A percentile compares a stretch with the other conserved stretches of the same genome.
These are phyloP conservation scores for Atkinsonella texensis DNA, from an alignment of 2,329 filamentous ascomycete genomes.

Conservation along the genomic window DNA sequence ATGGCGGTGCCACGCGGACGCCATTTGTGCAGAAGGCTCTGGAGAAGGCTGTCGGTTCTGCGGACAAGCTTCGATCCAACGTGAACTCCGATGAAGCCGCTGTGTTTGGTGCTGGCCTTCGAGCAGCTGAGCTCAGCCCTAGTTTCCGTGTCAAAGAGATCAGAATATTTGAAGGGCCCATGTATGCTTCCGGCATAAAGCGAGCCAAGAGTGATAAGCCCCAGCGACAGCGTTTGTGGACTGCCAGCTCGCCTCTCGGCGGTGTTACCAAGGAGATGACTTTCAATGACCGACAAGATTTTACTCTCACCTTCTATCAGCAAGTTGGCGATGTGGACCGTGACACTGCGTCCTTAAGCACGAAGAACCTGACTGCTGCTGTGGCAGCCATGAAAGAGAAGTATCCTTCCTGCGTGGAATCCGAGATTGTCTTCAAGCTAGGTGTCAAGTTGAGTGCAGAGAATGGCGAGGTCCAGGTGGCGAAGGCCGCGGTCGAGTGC, in stretches of 20 bases:
- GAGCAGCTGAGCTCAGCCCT: slow-evolving; percentile 81
- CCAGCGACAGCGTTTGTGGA: slow-evolving; percentile 74
- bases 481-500: slow-evolving; percentile 69
- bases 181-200: slow-evolving; percentile 63
- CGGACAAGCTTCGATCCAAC: slow-evolving; percentile 77
- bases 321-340: slow-evolving; percentile 47
- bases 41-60: slow-evolving; percentile 58
- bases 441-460: slow-evolving; percentile 58
- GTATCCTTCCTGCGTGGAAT: slow-evolving; percentile 58
- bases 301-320: slow-evolving; percentile 71
- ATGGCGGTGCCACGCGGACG: slow-evolving; percentile 80
- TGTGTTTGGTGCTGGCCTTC: slow-evolving; percentile 91
- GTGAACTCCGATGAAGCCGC: slow-evolving; percentile 96
- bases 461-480: slow-evolving; percentile 69
- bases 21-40: slow-evolving; percentile 89
- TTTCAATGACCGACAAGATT: slow-evolving; percentile 72
- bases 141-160: slow-evolving; percentile 99
- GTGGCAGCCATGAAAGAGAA: slow-evolving; percentile 68
- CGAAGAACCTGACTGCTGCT: slow-evolving; percentile 76
- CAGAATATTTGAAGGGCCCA: slow-evolving; percentile 61
- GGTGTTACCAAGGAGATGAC: slow-evolving; percentile 70
- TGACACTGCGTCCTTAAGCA: slow-evolving; percentile 54
- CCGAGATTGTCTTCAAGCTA: slow-evolving; percentile 71
- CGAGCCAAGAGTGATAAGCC: slow-evolving; percentile 59
- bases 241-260: slow-evolving; percentile 61